Conservation (phyloP, 2,329 filamentous ascomycete genomes). For the Microdochium nivale region DNA sequence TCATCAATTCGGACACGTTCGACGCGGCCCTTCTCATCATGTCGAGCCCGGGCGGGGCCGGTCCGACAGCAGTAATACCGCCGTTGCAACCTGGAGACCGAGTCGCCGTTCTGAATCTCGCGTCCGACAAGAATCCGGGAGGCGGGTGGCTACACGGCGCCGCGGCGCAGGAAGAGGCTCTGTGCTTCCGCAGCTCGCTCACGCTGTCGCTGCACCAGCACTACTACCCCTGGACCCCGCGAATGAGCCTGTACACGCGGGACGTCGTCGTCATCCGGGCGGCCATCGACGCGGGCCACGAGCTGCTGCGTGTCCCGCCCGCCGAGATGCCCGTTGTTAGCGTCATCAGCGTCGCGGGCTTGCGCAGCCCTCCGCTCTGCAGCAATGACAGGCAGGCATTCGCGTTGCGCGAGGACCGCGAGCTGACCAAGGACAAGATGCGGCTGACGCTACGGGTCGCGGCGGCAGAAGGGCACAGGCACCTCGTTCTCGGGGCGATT, state of each 20-base stretch:
- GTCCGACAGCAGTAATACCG: constrained; percentile 7
- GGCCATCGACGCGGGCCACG: constrained; percentile 26
- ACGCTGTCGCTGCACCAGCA: constrained; percentile 32
- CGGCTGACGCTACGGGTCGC: constrained; percentile 50
- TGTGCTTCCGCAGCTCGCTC: constrained; percentile 56
- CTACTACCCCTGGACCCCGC: constrained; percentile 44
- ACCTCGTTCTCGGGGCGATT: constrained; percentile 58
- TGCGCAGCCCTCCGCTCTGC: constrained; percentile 7
- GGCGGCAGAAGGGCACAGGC: constrained; percentile 43
- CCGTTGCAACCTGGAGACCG: constrained; percentile 10
- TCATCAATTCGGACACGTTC: too few relatives aligned
- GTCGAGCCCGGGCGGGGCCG: too few relatives aligned
- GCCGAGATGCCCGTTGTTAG: constrained; percentile 26
- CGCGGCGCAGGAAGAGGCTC: constrained; percentile 59
- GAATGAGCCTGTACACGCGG: constrained; percentile 49
- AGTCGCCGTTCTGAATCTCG: constrained; percentile 59
- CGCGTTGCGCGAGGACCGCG: constrained; percentile 31
- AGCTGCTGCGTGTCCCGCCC: constrained; percentile 7
- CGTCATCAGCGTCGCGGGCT: constrained; percentile 31
- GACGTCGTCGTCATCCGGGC: constrained; percentile 50
- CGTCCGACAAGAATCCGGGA: constrained; percentile 47
- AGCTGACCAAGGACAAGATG: constrained; percentile 55
- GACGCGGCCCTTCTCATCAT: too few relatives aligned
- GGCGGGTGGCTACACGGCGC: constrained; percentile 56
- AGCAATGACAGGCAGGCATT: constrained; percentile 25